Percentiles rank a stretch among this genome's conserved stretches.
phyloP scores from a whole-genome alignment of 2,329 filamentous ascomycete genomes.

The Mycosphaerelloides madeirae region DNA sequence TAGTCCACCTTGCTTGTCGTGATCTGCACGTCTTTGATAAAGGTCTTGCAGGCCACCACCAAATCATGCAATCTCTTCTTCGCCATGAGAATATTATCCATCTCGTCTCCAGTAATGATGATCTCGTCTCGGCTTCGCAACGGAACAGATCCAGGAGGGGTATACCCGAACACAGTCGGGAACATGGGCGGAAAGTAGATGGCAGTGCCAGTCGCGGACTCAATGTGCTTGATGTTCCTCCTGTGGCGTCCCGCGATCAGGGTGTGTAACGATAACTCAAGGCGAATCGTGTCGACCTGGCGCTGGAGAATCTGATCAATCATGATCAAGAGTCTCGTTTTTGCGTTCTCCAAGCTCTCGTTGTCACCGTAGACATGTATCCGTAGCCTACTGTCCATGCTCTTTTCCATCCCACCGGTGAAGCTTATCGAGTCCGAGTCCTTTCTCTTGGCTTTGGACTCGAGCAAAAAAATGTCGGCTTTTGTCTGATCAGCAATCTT shows the following conservation, averaged over 20 bases:
- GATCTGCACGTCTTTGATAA: slow-evolving; percentile 85
- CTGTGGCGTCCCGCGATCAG: slow-evolving; percentile 87
- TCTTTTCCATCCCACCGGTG: slow-evolving; percentile 72
- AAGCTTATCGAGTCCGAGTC: slow-evolving; percentile 73
- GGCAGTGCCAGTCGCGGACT: slow-evolving; percentile 89
- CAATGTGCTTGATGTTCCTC: slow-evolving; percentile 97
- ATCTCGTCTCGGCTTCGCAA: slow-evolving; percentile 83
- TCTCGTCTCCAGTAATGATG: slow-evolving; percentile 87
- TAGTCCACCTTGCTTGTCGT: slow-evolving; percentile 91
- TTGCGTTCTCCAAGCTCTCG: slow-evolving; percentile 92
- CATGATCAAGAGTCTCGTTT: slow-evolving; percentile 92
- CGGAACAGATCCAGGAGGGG: slow-evolving; percentile 67
- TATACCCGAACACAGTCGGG: slow-evolving; percentile 85
- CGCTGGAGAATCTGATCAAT: slow-evolving; percentile 85
- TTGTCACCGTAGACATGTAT: slow-evolving; percentile 94
- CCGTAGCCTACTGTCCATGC: slow-evolving; percentile 81
- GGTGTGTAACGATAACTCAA: slow-evolving; percentile 84
- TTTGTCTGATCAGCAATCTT: slow-evolving; percentile 82
- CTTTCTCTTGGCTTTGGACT: slow-evolving; percentile 67
- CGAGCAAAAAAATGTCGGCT: slow-evolving; percentile 92
- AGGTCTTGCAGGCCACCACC: slow-evolving; percentile 68
- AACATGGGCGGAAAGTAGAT: slow-evolving; percentile 98
- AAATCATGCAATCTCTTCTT: slow-evolving; percentile 89
- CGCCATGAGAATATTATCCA: slow-evolving; percentile 77
- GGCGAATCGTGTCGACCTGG: slow-evolving; percentile 70